Conservation (phyloP, 768 basidiomycete species). For the Crepidotus variabilis region DNA sequence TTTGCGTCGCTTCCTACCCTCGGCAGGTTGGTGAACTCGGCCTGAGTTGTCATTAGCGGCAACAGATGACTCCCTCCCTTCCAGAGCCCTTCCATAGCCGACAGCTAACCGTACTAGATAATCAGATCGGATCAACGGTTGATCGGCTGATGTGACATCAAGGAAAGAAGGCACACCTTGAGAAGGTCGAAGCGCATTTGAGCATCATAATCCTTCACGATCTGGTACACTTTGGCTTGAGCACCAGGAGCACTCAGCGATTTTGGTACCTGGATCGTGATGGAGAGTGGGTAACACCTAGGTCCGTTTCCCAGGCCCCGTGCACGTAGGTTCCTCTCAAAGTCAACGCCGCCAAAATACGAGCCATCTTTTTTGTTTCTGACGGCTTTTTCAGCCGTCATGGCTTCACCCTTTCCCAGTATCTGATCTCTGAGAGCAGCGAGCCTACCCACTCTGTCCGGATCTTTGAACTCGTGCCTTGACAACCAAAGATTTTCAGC, state of each 20-base stretch:
- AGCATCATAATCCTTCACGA: background rate
- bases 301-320: background rate
- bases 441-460: background rate
- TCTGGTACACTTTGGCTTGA: background rate
- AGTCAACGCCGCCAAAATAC: background rate
- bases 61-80: background rate
- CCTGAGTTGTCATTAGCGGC: background rate
- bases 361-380: background rate
- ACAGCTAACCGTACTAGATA: background rate
- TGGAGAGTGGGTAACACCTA: background rate
- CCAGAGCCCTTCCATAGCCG: background rate
- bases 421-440: background rate
- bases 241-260: background rate
- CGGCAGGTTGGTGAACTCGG: background rate
- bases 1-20: background rate
- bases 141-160: background rate
- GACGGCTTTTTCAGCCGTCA: background rate
- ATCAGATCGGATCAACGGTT: background rate
- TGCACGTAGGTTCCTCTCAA: background rate
- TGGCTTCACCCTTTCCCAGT: background rate
- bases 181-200: background rate
- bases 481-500: background rate
- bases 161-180: background rate
- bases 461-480: background rate
- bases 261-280: background rate